Percentiles rank a stretch among this genome's conserved stretches.
These are phyloP conservation scores for Xylariaceae sp. DNA, from an alignment of 2,329 filamentous ascomycete species.

Conservation along the genomic window DNA sequence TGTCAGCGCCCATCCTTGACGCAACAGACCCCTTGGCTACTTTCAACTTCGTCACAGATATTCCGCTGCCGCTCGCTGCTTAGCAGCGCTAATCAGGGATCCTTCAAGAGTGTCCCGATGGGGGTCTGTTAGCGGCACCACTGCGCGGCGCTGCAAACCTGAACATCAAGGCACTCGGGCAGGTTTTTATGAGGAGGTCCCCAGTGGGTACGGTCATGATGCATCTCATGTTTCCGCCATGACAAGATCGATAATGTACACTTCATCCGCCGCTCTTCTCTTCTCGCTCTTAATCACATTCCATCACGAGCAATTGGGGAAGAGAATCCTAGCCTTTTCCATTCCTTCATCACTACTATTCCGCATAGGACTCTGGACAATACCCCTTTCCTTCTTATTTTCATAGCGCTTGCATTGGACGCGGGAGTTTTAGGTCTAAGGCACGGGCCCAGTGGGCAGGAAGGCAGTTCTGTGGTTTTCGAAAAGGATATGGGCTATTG, in stretches of 20 bases:
- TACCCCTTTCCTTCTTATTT: conserved; percentile 31
- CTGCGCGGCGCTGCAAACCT: not conserved
- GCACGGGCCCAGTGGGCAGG: not conserved
- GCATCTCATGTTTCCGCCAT: not conserved
- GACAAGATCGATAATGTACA: conserved; percentile 1
- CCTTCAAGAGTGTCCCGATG: not conserved
- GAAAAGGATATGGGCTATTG: conserved; percentile 15
- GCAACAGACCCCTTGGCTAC: not conserved
- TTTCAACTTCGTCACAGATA: conserved; percentile 3
- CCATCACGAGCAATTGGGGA: conserved; percentile 1
- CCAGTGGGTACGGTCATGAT: not conserved
- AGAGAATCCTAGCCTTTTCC: conserved; percentile 16
- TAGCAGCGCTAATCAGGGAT: not conserved
- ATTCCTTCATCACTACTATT: conserved; percentile 24
- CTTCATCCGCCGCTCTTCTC: not conserved
- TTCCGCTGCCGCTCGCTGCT: not conserved
- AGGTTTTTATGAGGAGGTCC: not conserved
- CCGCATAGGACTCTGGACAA: conserved; percentile 35
- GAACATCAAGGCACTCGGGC: not conserved
- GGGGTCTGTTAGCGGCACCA: not conserved
- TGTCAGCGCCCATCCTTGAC: conserved; percentile 11
- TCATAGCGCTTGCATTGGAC: conserved; percentile 22
- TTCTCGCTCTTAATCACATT: conserved; percentile 9
- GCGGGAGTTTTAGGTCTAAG: conserved; percentile 27
- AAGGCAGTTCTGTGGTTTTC: too few relatives aligned